Conservation (phyloP, 1,139 yeast species). For the Pichia sp. region DNA sequence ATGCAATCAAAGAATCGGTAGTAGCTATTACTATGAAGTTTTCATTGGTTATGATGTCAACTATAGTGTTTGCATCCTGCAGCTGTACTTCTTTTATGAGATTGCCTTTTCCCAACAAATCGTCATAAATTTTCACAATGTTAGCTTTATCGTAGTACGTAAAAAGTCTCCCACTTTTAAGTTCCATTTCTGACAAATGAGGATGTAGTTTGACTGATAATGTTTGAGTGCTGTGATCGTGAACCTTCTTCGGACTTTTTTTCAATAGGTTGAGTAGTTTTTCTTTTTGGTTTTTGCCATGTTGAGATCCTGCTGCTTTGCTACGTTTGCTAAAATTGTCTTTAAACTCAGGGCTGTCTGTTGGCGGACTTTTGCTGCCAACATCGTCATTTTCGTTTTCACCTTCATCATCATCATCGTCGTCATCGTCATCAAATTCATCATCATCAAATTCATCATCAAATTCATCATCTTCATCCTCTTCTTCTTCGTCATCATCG, state of each 20-base stretch:
- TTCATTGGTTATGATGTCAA: slow-evolving; percentile 21
- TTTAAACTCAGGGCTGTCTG: background rate
- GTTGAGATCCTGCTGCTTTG: background rate
- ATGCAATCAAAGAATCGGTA: slow-evolving; percentile 16
- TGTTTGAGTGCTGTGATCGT: background rate
- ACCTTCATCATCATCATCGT: slow-evolving; percentile 7
- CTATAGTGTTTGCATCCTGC: slow-evolving; percentile 13
- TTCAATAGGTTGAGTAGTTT: slow-evolving; percentile 7
- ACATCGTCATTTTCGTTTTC: background rate
- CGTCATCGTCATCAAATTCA: slow-evolving; percentile 3
- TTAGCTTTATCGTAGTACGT: slow-evolving; percentile 14
- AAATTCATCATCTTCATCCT: background rate
- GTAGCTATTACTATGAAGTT: slow-evolving; percentile 19
- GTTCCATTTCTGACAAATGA: slow-evolving; percentile 12
- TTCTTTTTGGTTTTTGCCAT: slow-evolving; percentile 10
- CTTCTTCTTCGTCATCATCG: background rate
- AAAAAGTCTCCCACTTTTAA: slow-evolving; percentile 15
- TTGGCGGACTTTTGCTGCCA: background rate
- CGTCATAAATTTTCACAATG: slow-evolving; percentile 12
- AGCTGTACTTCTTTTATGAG: slow-evolving; percentile 10
- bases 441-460: slow-evolving; percentile 1
- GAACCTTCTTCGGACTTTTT: slow-evolving; percentile 8
- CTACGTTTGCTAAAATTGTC: background rate
- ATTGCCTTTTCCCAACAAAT: slow-evolving; percentile 4
- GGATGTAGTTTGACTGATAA: slow-evolving; percentile 7